These are phyloP conservation scores for Sugiyamaella paludigena DNA, from an alignment of 1,139 yeast species.

Conservation along the genomic window DNA sequence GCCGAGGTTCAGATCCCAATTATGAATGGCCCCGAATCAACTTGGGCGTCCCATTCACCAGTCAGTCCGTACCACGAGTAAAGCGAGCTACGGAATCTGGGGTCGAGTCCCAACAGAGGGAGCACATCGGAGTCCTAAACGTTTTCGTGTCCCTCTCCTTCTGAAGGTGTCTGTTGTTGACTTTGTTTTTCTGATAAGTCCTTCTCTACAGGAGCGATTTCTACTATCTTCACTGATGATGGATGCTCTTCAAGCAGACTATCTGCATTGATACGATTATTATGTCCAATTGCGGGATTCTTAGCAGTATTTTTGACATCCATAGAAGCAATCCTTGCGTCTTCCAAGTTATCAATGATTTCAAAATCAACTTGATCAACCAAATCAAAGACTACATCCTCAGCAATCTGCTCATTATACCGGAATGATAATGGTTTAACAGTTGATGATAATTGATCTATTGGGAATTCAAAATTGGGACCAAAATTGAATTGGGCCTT, in stretches of 20 bases:
- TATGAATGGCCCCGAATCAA: background rate
- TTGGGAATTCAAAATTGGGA: constrained; percentile 53
- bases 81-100: background rate
- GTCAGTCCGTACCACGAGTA: background rate
- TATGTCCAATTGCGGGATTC: background rate
- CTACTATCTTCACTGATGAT: constrained; percentile 4
- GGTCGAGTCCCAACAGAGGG: no score
- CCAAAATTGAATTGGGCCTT: constrained; percentile 68
- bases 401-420: constrained; percentile 69
- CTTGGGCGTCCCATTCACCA: no score
- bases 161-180: background rate
- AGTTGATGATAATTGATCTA: constrained; percentile 32
- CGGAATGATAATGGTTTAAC: constrained; percentile 55
- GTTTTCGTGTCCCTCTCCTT: no score
- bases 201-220: constrained; percentile 3
- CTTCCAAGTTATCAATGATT: constrained; percentile 32
- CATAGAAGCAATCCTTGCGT: constrained; percentile 1
- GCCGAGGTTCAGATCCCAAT: no score
- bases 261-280: background rate
- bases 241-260: background rate
- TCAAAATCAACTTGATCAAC: constrained; percentile 81
- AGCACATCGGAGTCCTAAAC: no score
- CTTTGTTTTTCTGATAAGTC: background rate
- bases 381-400: constrained; percentile 79
- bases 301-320: background rate